Conservation (phyloP, 2,329 filamentous ascomycete species). For the Mycosphaerelloides madeirae region DNA sequence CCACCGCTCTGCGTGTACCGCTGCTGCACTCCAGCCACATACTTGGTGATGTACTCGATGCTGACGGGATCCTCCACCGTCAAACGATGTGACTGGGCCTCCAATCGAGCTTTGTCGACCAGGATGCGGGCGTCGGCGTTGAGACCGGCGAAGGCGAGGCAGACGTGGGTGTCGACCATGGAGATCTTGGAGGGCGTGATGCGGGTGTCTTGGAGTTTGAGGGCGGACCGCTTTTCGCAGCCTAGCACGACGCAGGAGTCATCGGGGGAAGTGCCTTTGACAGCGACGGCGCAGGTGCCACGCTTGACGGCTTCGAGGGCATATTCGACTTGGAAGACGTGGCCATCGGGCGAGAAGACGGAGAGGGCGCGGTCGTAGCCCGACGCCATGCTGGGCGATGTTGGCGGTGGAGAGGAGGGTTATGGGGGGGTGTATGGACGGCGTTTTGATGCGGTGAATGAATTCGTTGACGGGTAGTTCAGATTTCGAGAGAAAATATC, state of each 20-base stretch:
- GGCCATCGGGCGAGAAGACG: slow-evolving; percentile 97
- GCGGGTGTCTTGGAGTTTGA: slow-evolving; percentile 98
- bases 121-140: slow-evolving; percentile 98
- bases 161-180: slow-evolving; percentile 90
- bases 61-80: slow-evolving; percentile 96
- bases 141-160: slow-evolving; percentile 91
- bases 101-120: slow-evolving; percentile 94
- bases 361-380: slow-evolving; percentile 99
- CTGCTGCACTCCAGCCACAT: slow-evolving; percentile 95
- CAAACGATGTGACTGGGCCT: slow-evolving; percentile 94
- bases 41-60: slow-evolving; percentile 99
- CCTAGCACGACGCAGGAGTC: slow-evolving; percentile 77
- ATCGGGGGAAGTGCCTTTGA: slow-evolving; percentile 72
- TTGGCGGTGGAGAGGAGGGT: too few relatives aligned
- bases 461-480: too few relatives aligned
- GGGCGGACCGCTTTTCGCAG: slow-evolving; percentile 97
- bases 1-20: slow-evolving; percentile 98
- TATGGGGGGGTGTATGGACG: neutral
- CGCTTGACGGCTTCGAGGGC: slow-evolving; percentile 97
- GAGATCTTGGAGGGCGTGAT: slow-evolving; percentile 99
- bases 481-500: too few relatives aligned
- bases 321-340: slow-evolving; percentile 99
- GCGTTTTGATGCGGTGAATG: too few relatives aligned
- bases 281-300: slow-evolving; percentile 98
- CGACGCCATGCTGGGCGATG: slow-evolving; percentile 63